Evolutionary conservation across 129 eudicot genomes (phyloP).

Genomic region (Glebionis coronaria): DNA sequence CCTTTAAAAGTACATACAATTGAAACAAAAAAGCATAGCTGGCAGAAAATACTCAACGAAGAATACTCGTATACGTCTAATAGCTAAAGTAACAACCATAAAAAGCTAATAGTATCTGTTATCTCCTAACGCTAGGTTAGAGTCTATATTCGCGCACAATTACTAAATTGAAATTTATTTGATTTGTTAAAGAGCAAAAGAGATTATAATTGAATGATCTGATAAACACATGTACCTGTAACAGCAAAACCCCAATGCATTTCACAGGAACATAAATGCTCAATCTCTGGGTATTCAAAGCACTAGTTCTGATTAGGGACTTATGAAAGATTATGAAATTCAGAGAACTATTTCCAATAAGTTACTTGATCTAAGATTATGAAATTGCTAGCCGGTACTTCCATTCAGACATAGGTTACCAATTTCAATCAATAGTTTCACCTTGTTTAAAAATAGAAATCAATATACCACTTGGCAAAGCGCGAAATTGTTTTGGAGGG

Average conservation of each 20-base stretch:
- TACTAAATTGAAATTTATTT: not conserved
- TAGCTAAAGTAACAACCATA: no score
- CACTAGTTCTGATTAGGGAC: not conserved
- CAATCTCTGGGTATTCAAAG: not conserved
- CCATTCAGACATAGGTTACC: not conserved
- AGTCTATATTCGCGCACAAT: no score
- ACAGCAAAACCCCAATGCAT: not conserved
- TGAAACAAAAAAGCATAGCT: not conserved
- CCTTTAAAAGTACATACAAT: not conserved
- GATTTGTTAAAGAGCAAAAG: not conserved
- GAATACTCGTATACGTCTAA: no score
- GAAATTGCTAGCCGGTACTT: not conserved
- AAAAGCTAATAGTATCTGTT: no score
- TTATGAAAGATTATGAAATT: no score
- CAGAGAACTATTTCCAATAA: no score
- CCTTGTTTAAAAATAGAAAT: not conserved
- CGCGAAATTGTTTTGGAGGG: not conserved
- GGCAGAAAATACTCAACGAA: not conserved
- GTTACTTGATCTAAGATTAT: no score
- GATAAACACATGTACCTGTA: not conserved
- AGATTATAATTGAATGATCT: not conserved
- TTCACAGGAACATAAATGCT: not conserved
- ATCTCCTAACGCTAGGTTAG: no score
- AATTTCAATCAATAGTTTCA: not conserved
- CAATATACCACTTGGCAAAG: not conserved